Evolutionary conservation across 73 alveolate species (phyloP).

Genomic region (Chromera velia): DNA sequence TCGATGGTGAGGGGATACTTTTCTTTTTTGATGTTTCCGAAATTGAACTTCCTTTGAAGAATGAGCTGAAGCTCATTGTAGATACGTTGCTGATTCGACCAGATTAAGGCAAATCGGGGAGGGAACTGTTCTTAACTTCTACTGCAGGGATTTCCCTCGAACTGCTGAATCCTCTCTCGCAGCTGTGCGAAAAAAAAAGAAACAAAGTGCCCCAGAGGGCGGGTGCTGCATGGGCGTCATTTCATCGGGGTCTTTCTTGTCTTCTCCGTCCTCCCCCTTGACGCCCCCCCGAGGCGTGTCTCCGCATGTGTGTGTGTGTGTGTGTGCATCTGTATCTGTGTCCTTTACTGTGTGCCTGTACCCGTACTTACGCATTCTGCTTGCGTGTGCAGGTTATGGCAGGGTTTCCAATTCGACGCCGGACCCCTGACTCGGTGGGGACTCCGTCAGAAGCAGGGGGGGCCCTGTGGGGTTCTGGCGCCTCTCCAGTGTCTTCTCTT

Average conservation of each 20-base stretch:
- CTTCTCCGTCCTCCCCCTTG: too few species aligned
- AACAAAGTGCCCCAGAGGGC: background rate
- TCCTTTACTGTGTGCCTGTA: too few species aligned
- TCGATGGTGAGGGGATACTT: too few species aligned
- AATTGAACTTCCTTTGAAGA: too few species aligned
- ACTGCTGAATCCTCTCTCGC: background rate
- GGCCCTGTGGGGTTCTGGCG: constrained; percentile 52
- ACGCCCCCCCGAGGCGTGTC: background rate
- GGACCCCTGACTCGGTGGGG: constrained; percentile 32
- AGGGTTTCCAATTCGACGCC: background rate
- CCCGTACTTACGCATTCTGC: too few species aligned
- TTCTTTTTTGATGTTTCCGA: too few species aligned
- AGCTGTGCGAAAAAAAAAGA: background rate
- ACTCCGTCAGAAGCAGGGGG: constrained; percentile 58
- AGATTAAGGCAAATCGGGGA: too few species aligned
- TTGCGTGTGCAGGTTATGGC: background rate
- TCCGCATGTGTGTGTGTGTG: background rate
- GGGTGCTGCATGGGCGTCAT: too few species aligned
- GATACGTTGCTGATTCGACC: too few species aligned
- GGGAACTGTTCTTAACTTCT: background rate
- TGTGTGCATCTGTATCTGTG: background rate
- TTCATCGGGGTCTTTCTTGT: too few species aligned
- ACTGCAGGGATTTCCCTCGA: background rate
- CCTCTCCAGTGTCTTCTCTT: constrained; percentile 12
- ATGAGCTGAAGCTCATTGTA: too few species aligned